These are phyloP conservation scores for Helotiales sp. DNA, from an alignment of 2,329 filamentous ascomycete species.

Conservation along the genomic window DNA sequence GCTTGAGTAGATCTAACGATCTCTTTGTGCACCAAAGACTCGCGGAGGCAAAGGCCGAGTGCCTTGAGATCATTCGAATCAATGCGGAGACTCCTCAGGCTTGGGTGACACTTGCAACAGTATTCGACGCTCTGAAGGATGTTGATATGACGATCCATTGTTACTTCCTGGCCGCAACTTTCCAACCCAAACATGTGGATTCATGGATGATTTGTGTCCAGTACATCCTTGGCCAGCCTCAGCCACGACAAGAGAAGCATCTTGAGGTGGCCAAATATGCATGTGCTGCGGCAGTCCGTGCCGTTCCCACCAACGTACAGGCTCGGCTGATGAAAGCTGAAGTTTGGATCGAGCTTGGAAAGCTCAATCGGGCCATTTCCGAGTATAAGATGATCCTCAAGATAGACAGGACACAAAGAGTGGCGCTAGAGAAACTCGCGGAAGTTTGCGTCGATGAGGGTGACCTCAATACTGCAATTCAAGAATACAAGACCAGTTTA, in stretches of 20 bases:
- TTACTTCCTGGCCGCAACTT: constrained; percentile 61
- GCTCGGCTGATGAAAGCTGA: constrained; percentile 61
- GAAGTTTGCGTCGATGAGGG: constrained; percentile 36
- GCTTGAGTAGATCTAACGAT: constrained; percentile 66
- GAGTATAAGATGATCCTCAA: constrained; percentile 58
- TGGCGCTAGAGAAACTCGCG: constrained; percentile 36
- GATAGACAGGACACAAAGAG: constrained; percentile 47
- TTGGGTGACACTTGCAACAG: constrained; percentile 61
- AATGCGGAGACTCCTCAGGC: constrained; percentile 67
- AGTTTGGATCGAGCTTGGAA: constrained; percentile 56
- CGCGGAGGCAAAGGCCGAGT: constrained; percentile 56
- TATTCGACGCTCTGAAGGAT: constrained; percentile 61
- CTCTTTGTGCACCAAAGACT: constrained; percentile 65
- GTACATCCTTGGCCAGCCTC: constrained; percentile 3
- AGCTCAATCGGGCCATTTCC: constrained; percentile 51
- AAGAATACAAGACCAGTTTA: constrained; percentile 36
- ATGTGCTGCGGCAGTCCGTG: constrained; percentile 54
- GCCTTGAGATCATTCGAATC: constrained; percentile 65
- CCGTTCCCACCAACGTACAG: constrained; percentile 52
- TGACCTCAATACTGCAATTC: constrained; percentile 34
- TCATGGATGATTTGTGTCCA: constrained; percentile 52
- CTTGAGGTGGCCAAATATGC: constrained; percentile 18
- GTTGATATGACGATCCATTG: constrained; percentile 57
- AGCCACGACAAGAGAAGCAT: background rate
- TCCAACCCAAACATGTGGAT: constrained; percentile 59